phyloP scores from a whole-genome alignment of 257 asterid genomes.

The Ajuga chamaepitys region DNA sequence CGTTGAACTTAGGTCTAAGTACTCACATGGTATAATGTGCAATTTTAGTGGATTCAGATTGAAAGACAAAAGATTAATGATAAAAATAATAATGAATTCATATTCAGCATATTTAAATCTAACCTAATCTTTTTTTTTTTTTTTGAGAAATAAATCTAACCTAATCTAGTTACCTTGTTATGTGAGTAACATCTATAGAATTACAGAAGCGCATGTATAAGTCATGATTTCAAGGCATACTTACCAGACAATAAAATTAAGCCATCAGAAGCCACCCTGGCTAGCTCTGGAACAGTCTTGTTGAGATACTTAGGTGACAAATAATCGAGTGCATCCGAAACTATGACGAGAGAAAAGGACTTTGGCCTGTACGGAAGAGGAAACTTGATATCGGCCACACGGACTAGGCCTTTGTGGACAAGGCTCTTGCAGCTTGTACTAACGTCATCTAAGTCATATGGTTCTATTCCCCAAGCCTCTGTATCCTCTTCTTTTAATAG shows the following conservation, averaged over 20 bases:
- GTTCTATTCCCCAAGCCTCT: constrained; percentile 95
- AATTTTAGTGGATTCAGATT: too few species aligned
- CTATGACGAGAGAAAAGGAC: constrained; percentile 80
- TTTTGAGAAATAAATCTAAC: too few species aligned
- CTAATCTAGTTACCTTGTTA: too few species aligned
- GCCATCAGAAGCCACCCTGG: constrained; percentile 81
- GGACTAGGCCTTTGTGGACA: constrained; percentile 57
- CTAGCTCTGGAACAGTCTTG: constrained; percentile 81
- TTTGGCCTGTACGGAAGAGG: constrained; percentile 77
- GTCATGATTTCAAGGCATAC: constrained; percentile 23
- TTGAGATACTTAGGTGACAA: constrained; percentile 79
- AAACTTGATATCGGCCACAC: constrained; percentile 79
- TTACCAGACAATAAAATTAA: constrained; percentile 72
- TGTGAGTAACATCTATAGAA: background rate
- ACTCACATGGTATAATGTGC: too few species aligned
- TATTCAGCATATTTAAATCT: too few species aligned
- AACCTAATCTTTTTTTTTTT: too few species aligned
- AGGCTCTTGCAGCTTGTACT: constrained; percentile 56
- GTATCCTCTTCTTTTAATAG: constrained; percentile 66
- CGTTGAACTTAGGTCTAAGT: too few species aligned
- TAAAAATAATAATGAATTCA: too few species aligned
- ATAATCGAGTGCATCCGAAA: constrained; percentile 82
- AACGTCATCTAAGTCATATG: constrained; percentile 74
- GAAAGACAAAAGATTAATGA: too few species aligned
- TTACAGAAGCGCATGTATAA: background rate